Evolutionary conservation across 2,329 filamentous ascomycete species (phyloP).

Genomic region (Ceratocystiopsis brevicomis): DNA sequence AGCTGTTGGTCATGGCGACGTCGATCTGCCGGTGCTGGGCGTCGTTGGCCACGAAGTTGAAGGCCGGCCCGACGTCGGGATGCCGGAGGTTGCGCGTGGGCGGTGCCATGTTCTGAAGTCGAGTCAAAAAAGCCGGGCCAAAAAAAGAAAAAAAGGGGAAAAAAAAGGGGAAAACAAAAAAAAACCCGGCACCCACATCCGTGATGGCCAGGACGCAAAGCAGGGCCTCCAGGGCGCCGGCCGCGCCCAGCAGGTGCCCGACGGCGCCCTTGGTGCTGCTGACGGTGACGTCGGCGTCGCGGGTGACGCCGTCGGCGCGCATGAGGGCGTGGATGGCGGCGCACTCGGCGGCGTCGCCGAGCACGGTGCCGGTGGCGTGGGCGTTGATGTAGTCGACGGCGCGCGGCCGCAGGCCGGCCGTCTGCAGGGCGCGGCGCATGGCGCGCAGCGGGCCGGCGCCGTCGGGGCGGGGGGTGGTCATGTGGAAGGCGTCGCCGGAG

Average conservation of each 20-base stretch:
- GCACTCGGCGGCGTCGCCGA: constrained; percentile 82
- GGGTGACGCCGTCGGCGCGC: constrained; percentile 44
- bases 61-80: constrained; percentile 47
- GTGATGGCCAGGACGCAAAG: constrained; percentile 65
- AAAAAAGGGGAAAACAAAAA: not conserved
- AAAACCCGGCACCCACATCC: constrained; percentile 43
- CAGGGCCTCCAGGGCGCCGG: constrained; percentile 76
- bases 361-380: constrained; percentile 71
- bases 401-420: constrained; percentile 48
- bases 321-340: constrained; percentile 62
- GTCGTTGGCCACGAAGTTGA: constrained; percentile 64
- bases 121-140: not conserved
- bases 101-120: constrained; percentile 56
- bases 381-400: constrained; percentile 86
- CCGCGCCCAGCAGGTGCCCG: constrained; percentile 79
- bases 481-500: constrained; percentile 79
- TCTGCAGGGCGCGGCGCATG: constrained; percentile 66
- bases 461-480: constrained; percentile 74
- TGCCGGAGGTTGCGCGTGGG: constrained; percentile 69
- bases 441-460: constrained; percentile 65
- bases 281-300: constrained; percentile 50
- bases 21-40: constrained; percentile 53
- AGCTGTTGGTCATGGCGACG: constrained; percentile 80
- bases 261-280: constrained; percentile 90
- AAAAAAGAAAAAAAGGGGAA: constrained; percentile 9